Base-by-base conservation (phyloP, 139 green algal species). In the Zygnema circumcarinatum region DNA sequence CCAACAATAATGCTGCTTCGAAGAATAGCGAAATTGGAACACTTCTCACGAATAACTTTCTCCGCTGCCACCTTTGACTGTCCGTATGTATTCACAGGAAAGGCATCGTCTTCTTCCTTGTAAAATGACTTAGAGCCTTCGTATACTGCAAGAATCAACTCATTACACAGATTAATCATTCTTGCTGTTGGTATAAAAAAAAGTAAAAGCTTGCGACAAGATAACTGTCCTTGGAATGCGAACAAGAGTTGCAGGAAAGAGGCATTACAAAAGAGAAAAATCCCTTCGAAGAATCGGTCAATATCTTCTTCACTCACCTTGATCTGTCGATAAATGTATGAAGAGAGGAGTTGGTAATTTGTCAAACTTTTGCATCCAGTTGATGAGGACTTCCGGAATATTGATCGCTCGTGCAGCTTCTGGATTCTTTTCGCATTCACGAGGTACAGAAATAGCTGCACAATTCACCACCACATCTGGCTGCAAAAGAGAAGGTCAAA, bases 61-160 rank as follows among this genome's bases (percentile, higher is more conserved):
- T 97, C 95, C 1, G 91, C 95, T 40, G 93, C 93, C 1, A 94
- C 86, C 92, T 97, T 97, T 78, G 73, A 93, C 72, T 72, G 67
- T 31, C 95, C 95, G 62, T 97, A 97, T n/a, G 69, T 92, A 78
- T 97, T 97, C 32, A 97, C 91, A 0, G 94, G 95, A 22, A 74
- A 11, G 22, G 76, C 79, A 0, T 68, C 2, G 31, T 94, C 92
- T 7, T 73, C 74, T 78, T 97, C 95, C 3, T n/a, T 83, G 87
- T 41, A 87, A 29, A 83, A 82, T 11, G 56, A 35, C 86, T 87
- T 87, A 0, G 32, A 3, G 29, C 86, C 86, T 16, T 87, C 54
- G 29, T 90, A 90, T 21, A 81, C 86, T 87, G 79, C 38, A n/a
- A n/a, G n/a, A n/a, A n/a, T n/a, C n/a, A n/a, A n/a, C n/a, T n/a